phyloP scores from a whole-genome alignment of 305 asterid species.

The Fraxinus velutina region DNA sequence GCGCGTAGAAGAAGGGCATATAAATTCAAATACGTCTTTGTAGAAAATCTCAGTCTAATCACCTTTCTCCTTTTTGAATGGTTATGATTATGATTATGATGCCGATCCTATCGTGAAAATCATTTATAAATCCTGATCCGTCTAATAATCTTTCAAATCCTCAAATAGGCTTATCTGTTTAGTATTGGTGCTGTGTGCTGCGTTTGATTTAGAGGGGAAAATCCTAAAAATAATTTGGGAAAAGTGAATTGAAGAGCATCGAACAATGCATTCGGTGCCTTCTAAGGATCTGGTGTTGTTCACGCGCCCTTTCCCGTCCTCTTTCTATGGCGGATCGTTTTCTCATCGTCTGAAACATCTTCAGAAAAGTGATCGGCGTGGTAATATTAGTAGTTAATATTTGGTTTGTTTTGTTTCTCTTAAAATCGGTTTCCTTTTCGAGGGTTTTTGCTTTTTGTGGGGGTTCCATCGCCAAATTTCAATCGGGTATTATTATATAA shows the following conservation, averaged over 20 bases:
- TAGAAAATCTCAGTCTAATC: neutral
- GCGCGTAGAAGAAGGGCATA: neutral
- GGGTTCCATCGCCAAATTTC: slow-evolving; percentile 22
- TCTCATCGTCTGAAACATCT: slow-evolving; percentile 52
- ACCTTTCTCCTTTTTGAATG: slow-evolving; percentile 8
- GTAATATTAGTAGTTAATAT: slow-evolving; percentile 46
- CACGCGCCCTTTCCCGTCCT: slow-evolving; percentile 30
- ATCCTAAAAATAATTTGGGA: slow-evolving; percentile 24
- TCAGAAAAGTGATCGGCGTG: slow-evolving; percentile 46
- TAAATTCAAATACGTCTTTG: too few relatives aligned
- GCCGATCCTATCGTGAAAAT: slow-evolving; percentile 14
- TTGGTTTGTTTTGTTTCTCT: slow-evolving; percentile 11
- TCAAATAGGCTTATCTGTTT: neutral
- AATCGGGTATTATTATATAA: slow-evolving; percentile 12
- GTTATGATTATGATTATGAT: slow-evolving; percentile 16
- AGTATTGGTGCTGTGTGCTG: neutral
- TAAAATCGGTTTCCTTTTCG: slow-evolving; percentile 22
- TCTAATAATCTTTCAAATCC: neutral
- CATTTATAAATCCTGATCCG: slow-evolving; percentile 19
- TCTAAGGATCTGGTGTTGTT: slow-evolving; percentile 31
- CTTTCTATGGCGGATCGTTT: slow-evolving; percentile 42
- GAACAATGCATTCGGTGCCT: slow-evolving; percentile 79
- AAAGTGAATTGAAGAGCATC: slow-evolving; percentile 54
- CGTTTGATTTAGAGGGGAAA: slow-evolving; percentile 5
- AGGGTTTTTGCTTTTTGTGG: slow-evolving; percentile 20